A percentile compares a stretch with the other conserved stretches of the same genome.
phyloP scores from a whole-genome alignment of 2,329 filamentous ascomycete genomes.

The Hortaea sp. region DNA sequence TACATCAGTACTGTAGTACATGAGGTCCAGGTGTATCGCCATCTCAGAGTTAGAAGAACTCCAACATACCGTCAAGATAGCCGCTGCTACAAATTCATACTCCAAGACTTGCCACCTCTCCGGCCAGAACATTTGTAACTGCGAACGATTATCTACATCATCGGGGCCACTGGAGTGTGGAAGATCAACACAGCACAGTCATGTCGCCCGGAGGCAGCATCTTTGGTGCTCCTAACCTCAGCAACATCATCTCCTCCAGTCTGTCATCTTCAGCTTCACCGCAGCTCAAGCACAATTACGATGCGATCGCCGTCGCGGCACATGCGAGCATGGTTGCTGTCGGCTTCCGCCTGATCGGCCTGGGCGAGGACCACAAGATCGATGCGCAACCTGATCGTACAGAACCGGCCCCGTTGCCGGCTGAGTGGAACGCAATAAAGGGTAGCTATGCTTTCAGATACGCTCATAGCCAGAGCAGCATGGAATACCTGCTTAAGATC shows the following conservation, averaged over 20 bases:
- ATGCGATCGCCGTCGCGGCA: constrained; percentile 72
- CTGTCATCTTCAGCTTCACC: constrained; percentile 30
- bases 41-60: too few species aligned
- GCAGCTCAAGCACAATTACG: constrained; percentile 58
- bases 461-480: constrained; percentile 72
- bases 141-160: too few species aligned
- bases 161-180: too few species aligned
- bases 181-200: too few species aligned
- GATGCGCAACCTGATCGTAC: constrained; percentile 18
- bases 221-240: constrained; percentile 34
- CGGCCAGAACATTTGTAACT: too few species aligned
- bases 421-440: constrained; percentile 68
- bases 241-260: constrained; percentile 34
- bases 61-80: too few species aligned
- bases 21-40: too few species aligned
- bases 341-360: constrained; percentile 70
- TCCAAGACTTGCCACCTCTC: too few species aligned
- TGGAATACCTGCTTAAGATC: constrained; percentile 73
- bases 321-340: constrained; percentile 76
- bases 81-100: too few species aligned
- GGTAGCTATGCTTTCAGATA: constrained; percentile 74
- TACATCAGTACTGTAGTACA: too few species aligned
- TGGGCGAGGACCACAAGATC: constrained; percentile 71
- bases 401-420: constrained; percentile 55
- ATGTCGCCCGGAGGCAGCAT: constrained; percentile 21